phyloP scores from a whole-genome alignment of 2,329 filamentous ascomycete genomes.

The Grosmannia huntii region DNA sequence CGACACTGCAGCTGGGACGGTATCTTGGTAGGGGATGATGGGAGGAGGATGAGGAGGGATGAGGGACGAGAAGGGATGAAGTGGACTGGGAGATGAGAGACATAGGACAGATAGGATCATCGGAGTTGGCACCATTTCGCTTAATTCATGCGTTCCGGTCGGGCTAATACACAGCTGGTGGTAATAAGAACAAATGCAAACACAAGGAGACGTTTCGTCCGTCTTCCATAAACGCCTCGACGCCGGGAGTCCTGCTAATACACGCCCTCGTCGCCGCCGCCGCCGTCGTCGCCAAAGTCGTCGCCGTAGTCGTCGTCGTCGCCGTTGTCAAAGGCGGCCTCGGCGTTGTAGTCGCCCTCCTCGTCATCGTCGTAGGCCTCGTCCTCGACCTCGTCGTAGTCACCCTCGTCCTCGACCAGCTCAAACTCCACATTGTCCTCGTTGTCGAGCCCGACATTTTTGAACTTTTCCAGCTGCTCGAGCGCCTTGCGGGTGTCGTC shows the following conservation, averaged over 20 bases:
- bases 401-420: constrained; percentile 35
- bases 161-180: too few species aligned
- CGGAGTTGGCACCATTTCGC: too few species aligned
- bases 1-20: constrained; percentile 40
- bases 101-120: too few species aligned
- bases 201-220: not conserved
- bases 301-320: constrained; percentile 34
- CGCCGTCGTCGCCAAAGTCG: constrained; percentile 38
- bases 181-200: too few species aligned
- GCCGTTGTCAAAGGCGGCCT: constrained; percentile 47
- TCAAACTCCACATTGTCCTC: constrained; percentile 28
- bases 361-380: constrained; percentile 45
- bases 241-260: constrained; percentile 5
- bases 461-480: constrained; percentile 30
- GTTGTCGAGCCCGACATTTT: constrained; percentile 26
- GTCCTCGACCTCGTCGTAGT: constrained; percentile 31
- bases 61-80: not conserved
- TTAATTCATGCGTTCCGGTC: too few species aligned
- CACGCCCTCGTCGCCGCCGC: constrained; percentile 19
- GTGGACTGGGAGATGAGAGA: too few species aligned
- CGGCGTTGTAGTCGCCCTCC: constrained; percentile 48
- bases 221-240: not conserved
- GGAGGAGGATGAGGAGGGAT: not conserved
- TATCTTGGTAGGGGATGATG: constrained; percentile 20
- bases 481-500: constrained; percentile 22